These are phyloP conservation scores for Globisporangium emineosum DNA, from an alignment of 352 stramenopile genomes.

Conservation along the genomic window DNA sequence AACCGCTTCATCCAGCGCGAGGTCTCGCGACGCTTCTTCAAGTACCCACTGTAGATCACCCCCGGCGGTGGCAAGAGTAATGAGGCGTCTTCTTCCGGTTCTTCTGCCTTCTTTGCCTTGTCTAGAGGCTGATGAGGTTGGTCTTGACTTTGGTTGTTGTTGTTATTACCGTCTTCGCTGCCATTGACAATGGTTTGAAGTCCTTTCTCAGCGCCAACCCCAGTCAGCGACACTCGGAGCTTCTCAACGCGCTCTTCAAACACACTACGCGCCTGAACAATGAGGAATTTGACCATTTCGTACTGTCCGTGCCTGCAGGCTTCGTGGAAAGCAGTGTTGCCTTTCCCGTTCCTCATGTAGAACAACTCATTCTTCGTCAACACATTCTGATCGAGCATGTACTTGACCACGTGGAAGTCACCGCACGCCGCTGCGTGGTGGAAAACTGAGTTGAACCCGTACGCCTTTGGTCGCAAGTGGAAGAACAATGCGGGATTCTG, in stretches of 20 bases:
- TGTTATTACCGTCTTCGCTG: not conserved
- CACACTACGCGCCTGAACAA: constrained; percentile 21
- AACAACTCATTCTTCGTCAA: constrained; percentile 27
- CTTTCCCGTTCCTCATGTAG: constrained; percentile 44
- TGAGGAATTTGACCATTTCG: constrained; percentile 69
- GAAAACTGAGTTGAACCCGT: constrained; percentile 69
- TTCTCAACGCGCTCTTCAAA: constrained; percentile 4
- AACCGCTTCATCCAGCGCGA: constrained; percentile 82
- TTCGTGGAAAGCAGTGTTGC: constrained; percentile 68
- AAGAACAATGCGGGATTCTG: constrained; percentile 47
- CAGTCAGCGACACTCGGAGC: not conserved
- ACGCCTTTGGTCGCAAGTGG: constrained; percentile 41
- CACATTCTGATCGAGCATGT: constrained; percentile 47
- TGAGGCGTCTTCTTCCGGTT: constrained; percentile 18
- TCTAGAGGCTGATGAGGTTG: not conserved
- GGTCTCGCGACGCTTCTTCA: constrained; percentile 76
- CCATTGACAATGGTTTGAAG: not conserved
- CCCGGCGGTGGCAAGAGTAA: not conserved
- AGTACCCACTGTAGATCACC: constrained; percentile 48
- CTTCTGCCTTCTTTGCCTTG: constrained; percentile 10
- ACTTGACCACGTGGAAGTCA: constrained; percentile 79
- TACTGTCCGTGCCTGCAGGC: constrained; percentile 60
- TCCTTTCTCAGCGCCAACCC: not conserved
- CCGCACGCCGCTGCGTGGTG: constrained; percentile 59
- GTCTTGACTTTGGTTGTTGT: constrained; percentile 16